Conservation (phyloP, 2,329 filamentous ascomycete species). For the Phyllosticta paracitricarpa region DNA sequence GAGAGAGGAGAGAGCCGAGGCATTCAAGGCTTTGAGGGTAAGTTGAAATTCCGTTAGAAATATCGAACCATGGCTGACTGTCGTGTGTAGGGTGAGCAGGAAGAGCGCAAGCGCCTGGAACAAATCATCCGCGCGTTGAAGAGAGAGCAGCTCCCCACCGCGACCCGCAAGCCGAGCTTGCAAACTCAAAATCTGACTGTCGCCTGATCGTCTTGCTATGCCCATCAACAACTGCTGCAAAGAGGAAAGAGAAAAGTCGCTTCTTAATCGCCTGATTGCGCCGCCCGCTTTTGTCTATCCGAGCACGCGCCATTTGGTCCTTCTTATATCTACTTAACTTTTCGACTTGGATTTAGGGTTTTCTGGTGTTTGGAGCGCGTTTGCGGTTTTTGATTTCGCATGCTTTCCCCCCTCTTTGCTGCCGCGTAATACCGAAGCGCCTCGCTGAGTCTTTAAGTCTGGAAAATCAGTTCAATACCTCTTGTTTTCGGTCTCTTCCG, state of each 20-base stretch:
- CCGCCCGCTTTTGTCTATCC: neutral
- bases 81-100: conserved; percentile 54
- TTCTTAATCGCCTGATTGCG: neutral
- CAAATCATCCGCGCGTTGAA: conserved; percentile 47
- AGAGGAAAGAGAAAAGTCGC: neutral
- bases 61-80: neutral
- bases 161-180: neutral
- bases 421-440: neutral
- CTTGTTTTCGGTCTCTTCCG: neutral
- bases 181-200: conserved; percentile 2
- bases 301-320: neutral
- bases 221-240: neutral
- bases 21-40: conserved; percentile 54
- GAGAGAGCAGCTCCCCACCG: conserved; percentile 25
- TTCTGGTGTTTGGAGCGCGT: neutral
- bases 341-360: neutral
- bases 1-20: conserved; percentile 59
- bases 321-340: neutral
- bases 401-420: neutral
- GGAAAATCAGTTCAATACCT: neutral
- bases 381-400: neutral
- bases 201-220: neutral
- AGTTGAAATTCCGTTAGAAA: neutral
- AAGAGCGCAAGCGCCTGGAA: conserved; percentile 59
- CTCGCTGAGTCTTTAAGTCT: neutral